phyloP scores from a whole-genome alignment of 768 basidiomycete species.

The Imleria badia region DNA sequence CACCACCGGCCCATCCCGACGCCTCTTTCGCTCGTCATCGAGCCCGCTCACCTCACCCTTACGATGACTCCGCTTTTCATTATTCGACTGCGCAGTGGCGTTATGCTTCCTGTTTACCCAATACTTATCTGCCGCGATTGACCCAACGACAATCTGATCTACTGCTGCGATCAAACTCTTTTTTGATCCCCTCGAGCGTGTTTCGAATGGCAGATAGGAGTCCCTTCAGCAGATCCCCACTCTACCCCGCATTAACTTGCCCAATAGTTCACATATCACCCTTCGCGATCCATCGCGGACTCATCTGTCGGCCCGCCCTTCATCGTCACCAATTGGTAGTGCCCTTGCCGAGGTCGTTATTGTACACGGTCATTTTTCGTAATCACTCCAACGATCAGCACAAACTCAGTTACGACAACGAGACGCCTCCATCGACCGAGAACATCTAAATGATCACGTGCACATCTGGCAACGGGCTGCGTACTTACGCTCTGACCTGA shows the following conservation, averaged over 20 bases:
- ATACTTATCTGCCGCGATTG: slow-evolving; percentile 13
- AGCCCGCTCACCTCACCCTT: not conserved
- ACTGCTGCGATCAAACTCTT: slow-evolving; percentile 15
- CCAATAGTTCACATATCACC: not conserved
- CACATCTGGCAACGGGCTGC: not conserved
- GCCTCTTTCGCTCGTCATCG: not conserved
- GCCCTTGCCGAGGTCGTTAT: not conserved
- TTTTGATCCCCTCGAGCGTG: not conserved
- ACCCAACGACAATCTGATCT: slow-evolving; percentile 23
- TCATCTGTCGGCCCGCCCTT: slow-evolving; percentile 2
- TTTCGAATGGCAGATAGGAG: slow-evolving; percentile 15
- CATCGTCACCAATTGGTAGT: slow-evolving; percentile 7
- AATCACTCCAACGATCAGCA: not conserved
- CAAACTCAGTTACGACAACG: slow-evolving; percentile 10
- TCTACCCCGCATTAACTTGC: slow-evolving; percentile 17
- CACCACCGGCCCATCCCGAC: not conserved
- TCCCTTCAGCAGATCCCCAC: slow-evolving; percentile 4
- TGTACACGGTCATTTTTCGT: not conserved
- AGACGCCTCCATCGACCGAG: slow-evolving; percentile 15
- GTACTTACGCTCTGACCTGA: not conserved
- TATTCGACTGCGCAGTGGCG: slow-evolving; percentile 4
- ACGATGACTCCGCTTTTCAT: not conserved
- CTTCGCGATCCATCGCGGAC: slow-evolving; percentile 25
- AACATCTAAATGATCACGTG: slow-evolving; percentile 1
- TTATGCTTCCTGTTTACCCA: not conserved